Evolutionary conservation across 805 yeast genomes (phyloP).

Genomic region (Kazachstania bromeliacearum): DNA sequence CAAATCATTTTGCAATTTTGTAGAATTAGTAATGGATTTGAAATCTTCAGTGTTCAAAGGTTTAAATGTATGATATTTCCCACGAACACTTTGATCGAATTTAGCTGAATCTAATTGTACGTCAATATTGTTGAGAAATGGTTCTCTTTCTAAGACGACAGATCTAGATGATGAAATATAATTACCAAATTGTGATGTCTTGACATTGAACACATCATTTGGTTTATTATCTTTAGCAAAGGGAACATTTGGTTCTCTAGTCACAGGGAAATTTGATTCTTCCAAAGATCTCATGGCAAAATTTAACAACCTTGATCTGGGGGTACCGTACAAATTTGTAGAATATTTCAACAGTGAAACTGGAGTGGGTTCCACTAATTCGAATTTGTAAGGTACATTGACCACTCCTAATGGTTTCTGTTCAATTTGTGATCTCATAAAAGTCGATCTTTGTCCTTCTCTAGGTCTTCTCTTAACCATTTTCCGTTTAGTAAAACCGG

Average conservation of each 20-base stretch:
- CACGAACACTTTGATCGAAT: conserved; percentile 14
- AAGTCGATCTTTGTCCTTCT: no score
- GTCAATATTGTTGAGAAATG: conserved; percentile 15
- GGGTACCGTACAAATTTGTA: conserved; percentile 14
- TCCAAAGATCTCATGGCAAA: conserved; percentile 17
- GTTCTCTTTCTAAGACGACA: conserved; percentile 18
- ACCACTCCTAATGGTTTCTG: no score
- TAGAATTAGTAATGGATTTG: conserved; percentile 10
- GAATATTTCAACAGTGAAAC: conserved; percentile 19
- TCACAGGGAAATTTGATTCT: conserved; percentile 19
- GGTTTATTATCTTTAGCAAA: conserved; percentile 3
- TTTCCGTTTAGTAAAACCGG: no score
- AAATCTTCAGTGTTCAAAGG: conserved; percentile 9
- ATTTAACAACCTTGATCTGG: conserved; percentile 12
- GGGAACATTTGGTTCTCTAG: conserved; percentile 16
- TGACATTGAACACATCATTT: conserved; percentile 25
- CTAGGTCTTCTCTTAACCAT: no score
- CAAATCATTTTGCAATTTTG: conserved; percentile 2
- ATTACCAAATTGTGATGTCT: conserved; percentile 61
- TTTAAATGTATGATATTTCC: conserved; percentile 14
- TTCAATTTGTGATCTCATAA: no score
- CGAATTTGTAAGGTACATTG: not conserved
- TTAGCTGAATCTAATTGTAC: conserved; percentile 9
- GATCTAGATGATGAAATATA: conserved; percentile 43
- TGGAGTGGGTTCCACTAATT: conserved; percentile 8